phyloP scores from a whole-genome alignment of 2,329 filamentous ascomycete genomes.

The Calonectria leucothoes region DNA sequence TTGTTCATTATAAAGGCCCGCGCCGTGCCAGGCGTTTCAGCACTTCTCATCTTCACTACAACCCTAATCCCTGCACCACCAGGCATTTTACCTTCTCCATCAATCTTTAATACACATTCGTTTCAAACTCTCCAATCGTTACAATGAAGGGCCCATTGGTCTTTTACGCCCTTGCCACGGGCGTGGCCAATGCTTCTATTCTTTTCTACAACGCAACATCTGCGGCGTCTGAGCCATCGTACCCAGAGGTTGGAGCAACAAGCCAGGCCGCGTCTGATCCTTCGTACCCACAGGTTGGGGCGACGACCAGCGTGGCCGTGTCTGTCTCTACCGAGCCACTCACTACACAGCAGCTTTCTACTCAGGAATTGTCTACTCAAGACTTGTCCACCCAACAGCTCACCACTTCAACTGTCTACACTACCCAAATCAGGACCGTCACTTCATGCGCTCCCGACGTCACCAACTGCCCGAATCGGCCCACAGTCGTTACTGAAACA shows the following conservation, averaged over 20 bases:
- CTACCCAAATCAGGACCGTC: constrained; percentile 35
- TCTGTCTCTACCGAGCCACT: neutral
- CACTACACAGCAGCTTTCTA: neutral
- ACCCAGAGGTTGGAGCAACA: neutral
- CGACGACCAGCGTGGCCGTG: neutral
- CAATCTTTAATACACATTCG: neutral
- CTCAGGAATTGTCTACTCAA: neutral
- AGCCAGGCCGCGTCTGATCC: neutral
- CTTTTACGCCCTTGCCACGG: constrained; percentile 16
- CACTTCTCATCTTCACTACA: neutral
- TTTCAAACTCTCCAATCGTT: neutral
- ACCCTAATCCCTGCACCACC: neutral
- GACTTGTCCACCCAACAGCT: constrained; percentile 14
- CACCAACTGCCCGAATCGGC: constrained; percentile 29
- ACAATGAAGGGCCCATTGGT: constrained; percentile 22
- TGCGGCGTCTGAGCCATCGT: neutral
- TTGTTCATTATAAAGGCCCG: neutral
- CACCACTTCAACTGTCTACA: constrained; percentile 38
- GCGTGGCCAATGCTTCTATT: constrained; percentile 8
- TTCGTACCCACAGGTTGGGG: neutral
- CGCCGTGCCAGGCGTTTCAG: neutral
- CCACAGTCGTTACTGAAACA: constrained; percentile 26
- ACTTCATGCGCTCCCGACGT: constrained; percentile 34
- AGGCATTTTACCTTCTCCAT: neutral
- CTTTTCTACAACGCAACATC: neutral